Conservation (phyloP, 2,329 filamentous ascomycete genomes). For the Exophiala spinifera region DNA sequence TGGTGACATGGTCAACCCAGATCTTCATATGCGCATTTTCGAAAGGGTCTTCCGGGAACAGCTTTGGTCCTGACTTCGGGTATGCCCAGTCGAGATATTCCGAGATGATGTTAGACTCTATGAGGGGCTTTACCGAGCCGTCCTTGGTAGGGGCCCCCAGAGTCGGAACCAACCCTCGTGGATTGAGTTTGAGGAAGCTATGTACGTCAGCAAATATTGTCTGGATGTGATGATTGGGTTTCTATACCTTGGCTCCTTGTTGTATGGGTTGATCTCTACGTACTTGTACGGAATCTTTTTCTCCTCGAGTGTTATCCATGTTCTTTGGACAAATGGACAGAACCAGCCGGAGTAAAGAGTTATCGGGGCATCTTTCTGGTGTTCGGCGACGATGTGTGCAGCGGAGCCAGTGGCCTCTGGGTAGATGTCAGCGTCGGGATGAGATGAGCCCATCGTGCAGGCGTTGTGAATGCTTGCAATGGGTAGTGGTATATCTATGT, state of each 20-base stretch:
- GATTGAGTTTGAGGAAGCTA: constrained; percentile 66
- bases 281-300: constrained; percentile 73
- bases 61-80: constrained; percentile 43
- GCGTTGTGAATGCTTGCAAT: not conserved
- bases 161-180: constrained; percentile 71
- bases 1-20: constrained; percentile 71
- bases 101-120: constrained; percentile 69
- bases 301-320: constrained; percentile 70
- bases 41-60: constrained; percentile 63
- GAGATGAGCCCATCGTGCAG: constrained; percentile 29
- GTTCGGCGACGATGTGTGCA: constrained; percentile 37
- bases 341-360: constrained; percentile 75
- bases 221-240: constrained; percentile 34
- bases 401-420: constrained; percentile 47
- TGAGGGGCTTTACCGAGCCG: constrained; percentile 55
- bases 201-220: constrained; percentile 33
- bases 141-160: constrained; percentile 38
- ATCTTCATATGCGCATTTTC: constrained; percentile 63
- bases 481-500: too few species aligned
- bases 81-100: constrained; percentile 75
- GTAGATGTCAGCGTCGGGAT: constrained; percentile 43
- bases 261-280: constrained; percentile 74
- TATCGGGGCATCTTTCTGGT: constrained; percentile 36
- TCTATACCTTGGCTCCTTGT: constrained; percentile 49
- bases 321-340: constrained; percentile 65